Evolutionary conservation across 208 protist genomes (phyloP), one percentile per base, ranked within the genome.

Genomic region (Crithidia sp.): DNA sequence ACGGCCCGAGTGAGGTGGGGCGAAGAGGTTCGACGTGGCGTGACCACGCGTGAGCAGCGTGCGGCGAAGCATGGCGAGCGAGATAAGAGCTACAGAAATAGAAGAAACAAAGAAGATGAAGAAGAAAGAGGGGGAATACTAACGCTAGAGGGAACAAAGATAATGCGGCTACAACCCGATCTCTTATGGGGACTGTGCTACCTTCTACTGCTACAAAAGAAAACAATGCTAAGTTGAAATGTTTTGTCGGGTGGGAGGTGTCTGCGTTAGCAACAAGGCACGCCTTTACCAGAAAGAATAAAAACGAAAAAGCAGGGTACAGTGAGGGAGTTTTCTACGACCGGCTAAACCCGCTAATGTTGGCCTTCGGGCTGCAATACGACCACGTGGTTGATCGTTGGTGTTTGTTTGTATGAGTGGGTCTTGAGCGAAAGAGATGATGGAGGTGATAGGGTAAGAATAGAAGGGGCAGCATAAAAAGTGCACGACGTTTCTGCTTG

Each of bases 11-110:
- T 91, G 89, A 28, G 93, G 90, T 5, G 90, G 93, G 4, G 93
- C 93, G 67, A 95, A 95, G 41, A 97, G 64, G 74, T 97, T 97
- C 54, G 89, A 95, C 40, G 93, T 97, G 72, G 90, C 90, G 67
- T 95, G 90, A 59, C 90, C 93, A 65, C 88, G 83, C 16, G 71
- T 66, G 13, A 90, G 43, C 16, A 73, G 54, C 40, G 85, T 90
- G 65, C 74, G 79, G 80, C 90, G 93, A 54, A 97, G 83, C 93
- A 97, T 97, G 2, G 9, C 44, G 54, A 28, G 36, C 28, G 68
- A 66, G 10, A 49, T 56, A 52, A 67, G 0, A 72, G 6, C 6
- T 7, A 17, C 7, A 17, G 5, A 17, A 55, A 55, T 12, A 39
- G 68, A 66, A 10, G 45, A 69, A 41, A 73, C 0, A 72, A 55